phyloP scores from a whole-genome alignment of 148 eudicot genomes.

The Pharnaceum exiguum region DNA sequence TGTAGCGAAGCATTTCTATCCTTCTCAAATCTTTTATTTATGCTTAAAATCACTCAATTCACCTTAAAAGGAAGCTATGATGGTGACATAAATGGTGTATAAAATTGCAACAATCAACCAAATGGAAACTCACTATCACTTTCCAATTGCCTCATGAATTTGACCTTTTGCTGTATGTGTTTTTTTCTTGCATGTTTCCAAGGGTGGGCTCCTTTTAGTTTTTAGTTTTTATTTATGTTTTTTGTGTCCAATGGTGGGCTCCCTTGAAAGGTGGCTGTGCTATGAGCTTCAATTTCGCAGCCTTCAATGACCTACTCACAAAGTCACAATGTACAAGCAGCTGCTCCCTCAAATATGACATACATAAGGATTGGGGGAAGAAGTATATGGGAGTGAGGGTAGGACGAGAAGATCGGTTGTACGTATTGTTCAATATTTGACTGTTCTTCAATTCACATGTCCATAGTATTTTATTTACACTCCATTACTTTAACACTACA shows the following conservation, averaged over 20 bases:
- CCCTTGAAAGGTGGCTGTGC: constrained; percentile 9
- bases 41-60: no score
- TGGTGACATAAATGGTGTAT: not conserved
- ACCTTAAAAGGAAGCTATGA: constrained; percentile 1
- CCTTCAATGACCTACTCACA: constrained; percentile 14
- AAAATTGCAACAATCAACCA: not conserved
- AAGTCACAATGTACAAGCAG: constrained; percentile 2
- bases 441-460: no score
- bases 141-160: constrained; percentile 26
- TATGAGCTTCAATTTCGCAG: constrained; percentile 12
- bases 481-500: no score
- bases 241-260: constrained; percentile 25
- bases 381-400: not conserved
- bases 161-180: constrained; percentile 17
- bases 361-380: not conserved
- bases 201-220: not conserved
- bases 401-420: not conserved
- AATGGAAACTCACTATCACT: constrained; percentile 29
- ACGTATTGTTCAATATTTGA: constrained; percentile 1
- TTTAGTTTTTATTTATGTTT: no score
- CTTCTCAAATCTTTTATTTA: no score
- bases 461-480: no score
- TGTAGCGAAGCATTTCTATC: no score
- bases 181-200: not conserved
- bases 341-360: constrained; percentile 19